Evolutionary conservation across 2,329 filamentous ascomycete species (phyloP), one percentile per base, ranked within the genome.

Genomic region (Monosporascus sp.): DNA sequence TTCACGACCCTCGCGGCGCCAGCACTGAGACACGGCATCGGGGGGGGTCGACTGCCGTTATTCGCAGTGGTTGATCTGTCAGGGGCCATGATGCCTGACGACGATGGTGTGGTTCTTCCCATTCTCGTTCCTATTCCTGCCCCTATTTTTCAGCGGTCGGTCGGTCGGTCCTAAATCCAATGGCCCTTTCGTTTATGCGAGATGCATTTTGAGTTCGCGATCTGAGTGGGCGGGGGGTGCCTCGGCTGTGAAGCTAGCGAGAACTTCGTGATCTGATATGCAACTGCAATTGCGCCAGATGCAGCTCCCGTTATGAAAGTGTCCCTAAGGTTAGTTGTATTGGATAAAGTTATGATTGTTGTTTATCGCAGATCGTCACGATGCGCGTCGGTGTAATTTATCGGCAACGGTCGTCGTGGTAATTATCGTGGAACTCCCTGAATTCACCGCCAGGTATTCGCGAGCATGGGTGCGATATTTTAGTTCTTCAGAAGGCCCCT

Each of bases 21-120:
- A 58, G 86, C 79, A 69, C 78, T 81, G 63, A 91, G 82, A 55
- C 84, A 80, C 51, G 89, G 88, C 74, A 86, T 86, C 41, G 85
- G 82, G 61, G 78, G 78, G 59, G 73, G 77, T 64, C 76, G 73
- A 65, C 22, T 24, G 22, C 74, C 75, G 68, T 69, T 70, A 64
- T 71, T 72, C 69, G 74, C 74, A 71, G 72, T 74, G 58, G 53
- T 50, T 74, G 76, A 72, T 77, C 79, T 71, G 40, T 74, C 70
- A 58, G 65, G 62, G 53, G 69, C 68, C 72, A 74, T 74, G 55
- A 59, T 69, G 43, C 24, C 22, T 28, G 20, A 26, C 6, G 22
- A 24, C 31, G 43, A 46, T 11, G 43, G 11, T 5, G 18, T 41
- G 7, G 38, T 41, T n/a, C 17, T 41, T 8, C 38, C 18, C 38